Base-by-base conservation (phyloP, 2,329 filamentous ascomycete genomes). In the Monosporascus sp. region DNA sequence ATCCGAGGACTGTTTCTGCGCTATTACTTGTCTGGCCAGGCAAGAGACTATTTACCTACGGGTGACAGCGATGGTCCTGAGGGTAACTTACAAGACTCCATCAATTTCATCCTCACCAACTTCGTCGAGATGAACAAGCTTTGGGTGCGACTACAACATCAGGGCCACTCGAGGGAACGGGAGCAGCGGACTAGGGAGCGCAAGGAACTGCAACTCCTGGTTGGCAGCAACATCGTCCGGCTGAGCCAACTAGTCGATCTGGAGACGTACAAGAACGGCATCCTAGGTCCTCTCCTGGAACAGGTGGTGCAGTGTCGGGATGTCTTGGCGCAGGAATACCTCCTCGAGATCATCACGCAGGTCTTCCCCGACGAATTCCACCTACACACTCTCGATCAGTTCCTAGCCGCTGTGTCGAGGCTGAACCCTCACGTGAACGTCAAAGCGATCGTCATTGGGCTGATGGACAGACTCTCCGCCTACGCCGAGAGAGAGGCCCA, bases 51-150 rank as follows among this genome's bases (percentile, higher is more conserved):
- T 68, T 78, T 99, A 50, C 94, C 94, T 0, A 83, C 82, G 1
- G 89, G 89, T 48, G 86, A 85, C 56, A 83, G 90, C 49, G 93
- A 97, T 54, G 94, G 94, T 0, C 91, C 93, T 2, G 92, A 97
- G 70, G 94, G 94, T 49, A 97, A 97, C 65, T 77, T 97, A 48
- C 90, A 96, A 70, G 94, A 99, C 73, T 97, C 92, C 37, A 96
- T 99, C 74, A 97, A 90, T 76, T 99, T 99, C 68, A 88, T 97
- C 52, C 76, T 99, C 67, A 99, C 94, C 56, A 99, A 99, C 66
- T 99, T 99, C 67, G 94, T 99, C 62, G 94, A 99, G 74, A 99
- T 99, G 94, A 99, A 99, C 76, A 99, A 99, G 80, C 80, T 99
- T 36, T 99, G 94, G 94, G 94, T 99, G 58, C 87, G 94, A 44